Evolutionary conservation across 2,329 filamentous ascomycete genomes (phyloP), one percentile per base, ranked within the genome.

Genomic region (Mycogone perniciosa): DNA sequence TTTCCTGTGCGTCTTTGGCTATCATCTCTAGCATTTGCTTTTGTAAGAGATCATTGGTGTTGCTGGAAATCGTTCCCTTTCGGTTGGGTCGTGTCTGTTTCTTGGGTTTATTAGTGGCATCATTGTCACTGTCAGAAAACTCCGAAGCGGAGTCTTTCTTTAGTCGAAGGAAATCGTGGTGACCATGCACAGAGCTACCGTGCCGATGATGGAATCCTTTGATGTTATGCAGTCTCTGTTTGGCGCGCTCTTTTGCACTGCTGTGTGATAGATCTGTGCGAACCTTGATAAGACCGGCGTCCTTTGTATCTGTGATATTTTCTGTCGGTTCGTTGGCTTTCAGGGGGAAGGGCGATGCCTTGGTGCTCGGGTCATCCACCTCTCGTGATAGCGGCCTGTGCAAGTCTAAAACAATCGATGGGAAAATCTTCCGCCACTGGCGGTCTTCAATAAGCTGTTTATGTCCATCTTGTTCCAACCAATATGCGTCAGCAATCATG

Each of bases 401-500:
- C 37, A 61, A 44, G 26, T 62, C 60, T 34, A 39, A 38, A 5
- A 54, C 58, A 5, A 60, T 58, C 26, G 70, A 68, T 1, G 81
- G 76, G 55, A 88, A 95, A 10, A 96, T 81, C 51, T 80, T 84
- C 44, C 80, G 78, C 62, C 89, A 89, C 60, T 88, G 75, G 10
- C 84, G 82, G 66, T 96, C 87, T 63, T 95, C 88, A 39, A 96
- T 85, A 30, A 90, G 74, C 47, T 77, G 77, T 65, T 91, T 95
- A 67, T 96, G 90, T 52, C 85, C 75, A 31, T 80, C 81, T 60
- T 91, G 84, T 64, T 96, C 89, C 26, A 95, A 71, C 93, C 93
- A 99, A 62, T 91, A 89, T 1, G 86, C 77, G 71, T 99, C 93
- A 4, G 91, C 91, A 43, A 97, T 73, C 66, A 96, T 78, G 64